Evolutionary conservation across 371 early-diverging fungal genomes (phyloP), one percentile per base, ranked within the genome.

Genomic region (Nosema granulosis): DNA sequence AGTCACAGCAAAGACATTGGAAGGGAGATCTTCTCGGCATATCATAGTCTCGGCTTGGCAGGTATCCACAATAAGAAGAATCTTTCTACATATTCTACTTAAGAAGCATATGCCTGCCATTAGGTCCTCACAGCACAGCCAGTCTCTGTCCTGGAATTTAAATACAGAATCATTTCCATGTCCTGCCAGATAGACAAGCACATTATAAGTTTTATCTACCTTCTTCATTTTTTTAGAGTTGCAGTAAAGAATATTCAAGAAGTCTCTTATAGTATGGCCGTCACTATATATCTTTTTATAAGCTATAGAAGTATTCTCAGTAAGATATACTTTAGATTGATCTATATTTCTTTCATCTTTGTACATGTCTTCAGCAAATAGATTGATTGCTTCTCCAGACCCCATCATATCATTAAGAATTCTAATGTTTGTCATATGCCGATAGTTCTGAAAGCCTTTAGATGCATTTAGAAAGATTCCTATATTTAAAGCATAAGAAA

Each of bases 121-220:
- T n/a, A 85, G 13, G 50, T 85, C 85, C 20, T 83, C 78, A 43
- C 52, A 75, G 24, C 69, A 71, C 24, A 83, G 67, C 49, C 56
- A 81, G 18, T 80, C 76, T 58, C 76, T 74, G 59, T 80, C 71
- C 24, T 68, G 68, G 49, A 83, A 67, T 68, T 83, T 83, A n/a
- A 85, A 74, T 62, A 81, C 82, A 0, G 71, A 68, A 26, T 82
- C 80, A n/a, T 75, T 76, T 22, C 82, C 85, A 74, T 85, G 85
- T 28, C 85, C 85, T 37, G 76, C 70, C 37, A 85, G 68, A 63
- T 85, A 85, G 22, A 85, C 76, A 20, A 83, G 52, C 16, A 83
- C 37, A 71, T 83, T 85, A 16, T 84, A 74, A 20, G 43, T 29
- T 22, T 73, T 61, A 56, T 81, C 71, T 3, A 76, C 61, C 24